phyloP scores from a whole-genome alignment of 371 early-diverging fungal genomes.

The Chytridium lagenaria region DNA sequence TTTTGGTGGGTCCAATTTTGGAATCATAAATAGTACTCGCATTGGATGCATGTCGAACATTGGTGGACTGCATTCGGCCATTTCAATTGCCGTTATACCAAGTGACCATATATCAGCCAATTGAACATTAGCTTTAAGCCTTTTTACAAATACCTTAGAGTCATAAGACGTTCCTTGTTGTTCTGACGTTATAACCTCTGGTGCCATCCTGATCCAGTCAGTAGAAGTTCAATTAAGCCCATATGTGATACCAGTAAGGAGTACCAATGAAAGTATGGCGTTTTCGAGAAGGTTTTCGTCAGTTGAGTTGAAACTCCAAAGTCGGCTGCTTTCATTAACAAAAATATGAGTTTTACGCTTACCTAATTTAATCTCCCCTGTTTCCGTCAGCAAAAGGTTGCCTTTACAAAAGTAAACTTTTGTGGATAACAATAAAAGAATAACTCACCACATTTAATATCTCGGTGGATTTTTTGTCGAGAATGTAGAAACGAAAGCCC shows the following conservation, averaged over 20 bases:
- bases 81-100: slow-evolving; percentile 62
- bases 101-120: slow-evolving; percentile 61
- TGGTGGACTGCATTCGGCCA: slow-evolving; percentile 63
- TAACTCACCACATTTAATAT: too few species aligned
- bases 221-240: too few species aligned
- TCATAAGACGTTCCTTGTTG: too few species aligned
- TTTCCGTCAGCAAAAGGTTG: slow-evolving; percentile 59
- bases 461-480: slow-evolving; percentile 55
- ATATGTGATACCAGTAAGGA: slow-evolving; percentile 64
- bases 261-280: slow-evolving; percentile 63
- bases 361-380: slow-evolving; percentile 59
- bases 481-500: slow-evolving; percentile 57
- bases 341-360: too few species aligned
- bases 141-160: slow-evolving; percentile 43
- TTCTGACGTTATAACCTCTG: slow-evolving; percentile 65
- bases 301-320: slow-evolving; percentile 63
- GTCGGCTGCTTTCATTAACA: too few species aligned
- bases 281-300: slow-evolving; percentile 55
- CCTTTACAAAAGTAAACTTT: too few species aligned
- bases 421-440: too few species aligned
- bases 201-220: too few species aligned
- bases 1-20: slow-evolving; percentile 54
- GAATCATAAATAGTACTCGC: slow-evolving; percentile 63
- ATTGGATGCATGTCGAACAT: slow-evolving; percentile 63
- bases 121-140: neutral